phyloP scores from a whole-genome alignment of 331 rosid genomes.

The Pyracantha coccinea region DNA sequence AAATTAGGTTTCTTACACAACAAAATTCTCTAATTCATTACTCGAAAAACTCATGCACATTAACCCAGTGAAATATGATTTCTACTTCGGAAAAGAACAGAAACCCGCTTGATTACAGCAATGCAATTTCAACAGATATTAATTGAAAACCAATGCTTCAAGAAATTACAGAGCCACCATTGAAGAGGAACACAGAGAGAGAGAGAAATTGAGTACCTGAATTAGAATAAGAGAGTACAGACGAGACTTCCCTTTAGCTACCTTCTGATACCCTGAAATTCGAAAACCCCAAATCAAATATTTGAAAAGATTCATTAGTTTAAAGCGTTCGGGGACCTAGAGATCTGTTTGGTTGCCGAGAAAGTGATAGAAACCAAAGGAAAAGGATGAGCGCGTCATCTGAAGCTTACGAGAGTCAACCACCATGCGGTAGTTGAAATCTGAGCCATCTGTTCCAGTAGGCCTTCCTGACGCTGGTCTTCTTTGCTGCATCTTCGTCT shows the following conservation, averaged over 20 bases:
- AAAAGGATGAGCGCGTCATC: background rate
- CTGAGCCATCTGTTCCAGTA: slow-evolving; percentile 84
- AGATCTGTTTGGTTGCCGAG: background rate
- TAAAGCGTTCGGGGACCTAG: background rate
- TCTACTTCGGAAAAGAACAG: background rate
- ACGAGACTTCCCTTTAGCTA: slow-evolving; percentile 57
- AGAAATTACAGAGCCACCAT: background rate
- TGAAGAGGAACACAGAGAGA: background rate
- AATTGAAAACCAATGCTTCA: background rate
- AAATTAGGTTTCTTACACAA: background rate
- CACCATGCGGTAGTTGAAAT: slow-evolving; percentile 78
- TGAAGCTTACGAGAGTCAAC: slow-evolving; percentile 71
- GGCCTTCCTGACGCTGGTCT: slow-evolving; percentile 66
- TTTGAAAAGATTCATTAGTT: background rate
- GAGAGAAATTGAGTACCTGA: slow-evolving; percentile 36
- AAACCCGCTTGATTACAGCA: background rate
- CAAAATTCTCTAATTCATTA: background rate
- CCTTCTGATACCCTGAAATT: slow-evolving; percentile 67
- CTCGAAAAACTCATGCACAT: background rate
- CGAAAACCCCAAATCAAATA: background rate
- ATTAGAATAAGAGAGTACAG: slow-evolving; percentile 32
- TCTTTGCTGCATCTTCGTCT: slow-evolving; percentile 61
- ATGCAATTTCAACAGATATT: background rate
- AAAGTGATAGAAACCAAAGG: background rate
- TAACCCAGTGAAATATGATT: background rate